phyloP scores from a whole-genome alignment of 2,329 filamentous ascomycete species.

The Pyricularia sp. region DNA sequence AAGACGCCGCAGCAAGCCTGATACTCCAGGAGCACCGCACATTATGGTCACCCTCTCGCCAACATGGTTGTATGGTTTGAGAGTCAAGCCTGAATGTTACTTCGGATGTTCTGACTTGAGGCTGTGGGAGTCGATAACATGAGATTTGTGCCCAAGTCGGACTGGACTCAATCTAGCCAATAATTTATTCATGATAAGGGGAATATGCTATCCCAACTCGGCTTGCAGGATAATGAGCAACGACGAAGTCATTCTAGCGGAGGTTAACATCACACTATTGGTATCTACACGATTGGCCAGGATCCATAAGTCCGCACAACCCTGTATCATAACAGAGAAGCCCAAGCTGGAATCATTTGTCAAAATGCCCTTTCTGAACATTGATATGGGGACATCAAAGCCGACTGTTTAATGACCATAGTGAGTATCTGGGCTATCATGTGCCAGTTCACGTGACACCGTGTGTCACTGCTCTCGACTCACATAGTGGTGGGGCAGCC shows the following conservation, averaged over 20 bases:
- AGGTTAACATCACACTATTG: too few species aligned
- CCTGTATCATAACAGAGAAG: too few species aligned
- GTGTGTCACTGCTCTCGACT: background rate
- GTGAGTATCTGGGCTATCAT: background rate
- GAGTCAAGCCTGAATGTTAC: background rate
- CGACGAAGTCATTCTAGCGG: too few species aligned
- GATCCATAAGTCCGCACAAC: too few species aligned
- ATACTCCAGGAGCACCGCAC: background rate
- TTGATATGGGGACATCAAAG: background rate
- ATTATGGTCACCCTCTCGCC: background rate
- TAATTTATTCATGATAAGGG: too few species aligned
- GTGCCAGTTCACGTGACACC: background rate
- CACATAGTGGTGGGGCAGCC: background rate
- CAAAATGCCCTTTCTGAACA: background rate
- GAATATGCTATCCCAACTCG: too few species aligned
- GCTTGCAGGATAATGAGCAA: too few species aligned
- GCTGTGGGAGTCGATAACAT: background rate
- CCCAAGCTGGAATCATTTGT: too few species aligned
- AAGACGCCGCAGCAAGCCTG: background rate
- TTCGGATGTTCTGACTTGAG: background rate
- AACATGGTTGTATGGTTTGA: background rate
- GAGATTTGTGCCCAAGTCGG: background rate
- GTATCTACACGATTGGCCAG: too few species aligned
- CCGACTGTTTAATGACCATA: background rate
- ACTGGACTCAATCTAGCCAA: too few species aligned